Evolutionary conservation across 2,329 filamentous ascomycete genomes (phyloP), one percentile per base, ranked within the genome.

Genomic region (Ceratocystis alfenasii): DNA sequence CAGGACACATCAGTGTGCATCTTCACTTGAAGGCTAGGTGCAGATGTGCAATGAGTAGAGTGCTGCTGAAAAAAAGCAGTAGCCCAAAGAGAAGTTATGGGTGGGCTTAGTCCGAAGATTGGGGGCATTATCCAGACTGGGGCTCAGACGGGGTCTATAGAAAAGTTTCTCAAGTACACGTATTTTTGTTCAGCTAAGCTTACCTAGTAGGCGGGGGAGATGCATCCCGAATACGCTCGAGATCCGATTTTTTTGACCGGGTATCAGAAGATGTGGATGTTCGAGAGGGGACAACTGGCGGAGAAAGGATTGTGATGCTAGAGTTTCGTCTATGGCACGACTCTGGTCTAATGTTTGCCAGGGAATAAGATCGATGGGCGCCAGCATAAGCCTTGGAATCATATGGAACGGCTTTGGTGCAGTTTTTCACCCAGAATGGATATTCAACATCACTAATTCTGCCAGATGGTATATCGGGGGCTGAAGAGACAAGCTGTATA

Each of bases 271-370:
- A 57, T 7, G 63, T 65, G 4, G 63, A 65, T 6, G 15, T 22
- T 36, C 63, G 50, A 45, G 20, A 28, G 8, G 44, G 63, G n/a
- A 53, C 36, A 22, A 20, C 44, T 30, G 50, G 20, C 15, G 63
- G 63, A 25, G 63, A 41, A 22, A 65, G 33, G 36, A 65, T 65
- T 20, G 63, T 65, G 8, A 65, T 65, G 53, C 63, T 65, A 7
- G 63, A 65, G 12, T 36, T n/a, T 60, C 63, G 59, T 28, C 63
- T 57, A 12, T 60, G 63, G 33, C 50, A 65, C 41, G 63, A 65
- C 33, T 65, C 63, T 22, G 63, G 63, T 60, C 63, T 59, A 41
- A 65, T 65, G 55, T 59, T 65, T 15, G 63, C 63, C 17, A 65
- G 63, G 22, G 63, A 65, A 20, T 65, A 65, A 5, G 63, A 65